These are phyloP conservation scores for Hapsidospora chrysogenum DNA, from an alignment of 495 filamentous ascomycete genomes.

Conservation along the genomic window DNA sequence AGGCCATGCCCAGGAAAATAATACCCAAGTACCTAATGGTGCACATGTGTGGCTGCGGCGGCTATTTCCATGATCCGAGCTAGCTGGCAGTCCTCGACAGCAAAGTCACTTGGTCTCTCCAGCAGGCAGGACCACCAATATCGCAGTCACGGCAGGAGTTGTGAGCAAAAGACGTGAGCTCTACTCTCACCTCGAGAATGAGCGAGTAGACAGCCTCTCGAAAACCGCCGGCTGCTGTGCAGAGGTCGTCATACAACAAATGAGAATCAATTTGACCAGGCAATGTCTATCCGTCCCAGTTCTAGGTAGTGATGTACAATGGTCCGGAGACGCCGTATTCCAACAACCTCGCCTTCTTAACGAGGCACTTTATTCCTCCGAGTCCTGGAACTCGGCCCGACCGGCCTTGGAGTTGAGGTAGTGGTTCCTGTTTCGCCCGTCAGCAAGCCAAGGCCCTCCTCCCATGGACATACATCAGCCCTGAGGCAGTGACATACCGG, in stretches of 20 bases:
- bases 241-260: background rate
- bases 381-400: conserved; percentile 37
- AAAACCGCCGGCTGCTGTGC: background rate
- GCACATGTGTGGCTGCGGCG: no score
- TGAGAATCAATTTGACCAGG: background rate
- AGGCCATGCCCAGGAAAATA: no score
- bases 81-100: no score
- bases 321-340: background rate
- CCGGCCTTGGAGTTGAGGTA: conserved; percentile 86
- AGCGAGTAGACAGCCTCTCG: no score
- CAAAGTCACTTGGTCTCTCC: no score
- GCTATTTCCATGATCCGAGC: no score
- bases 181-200: no score
- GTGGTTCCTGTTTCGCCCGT: conserved; percentile 49
- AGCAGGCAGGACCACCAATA: no score
- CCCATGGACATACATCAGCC: background rate
- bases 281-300: conserved; percentile 2
- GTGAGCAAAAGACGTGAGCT: no score
- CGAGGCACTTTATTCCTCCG: conserved; percentile 21
- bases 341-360: conserved; percentile 3
- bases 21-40: no score
- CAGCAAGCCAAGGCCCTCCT: conserved; percentile 3
- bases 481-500: conserved; percentile 27
- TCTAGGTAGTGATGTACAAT: conserved; percentile 4
- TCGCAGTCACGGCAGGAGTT: no score